Percentiles rank a stretch among this genome's conserved stretches.
phyloP scores from a whole-genome alignment of 805 yeast species.

The Cyberlindnera mycetangii region DNA sequence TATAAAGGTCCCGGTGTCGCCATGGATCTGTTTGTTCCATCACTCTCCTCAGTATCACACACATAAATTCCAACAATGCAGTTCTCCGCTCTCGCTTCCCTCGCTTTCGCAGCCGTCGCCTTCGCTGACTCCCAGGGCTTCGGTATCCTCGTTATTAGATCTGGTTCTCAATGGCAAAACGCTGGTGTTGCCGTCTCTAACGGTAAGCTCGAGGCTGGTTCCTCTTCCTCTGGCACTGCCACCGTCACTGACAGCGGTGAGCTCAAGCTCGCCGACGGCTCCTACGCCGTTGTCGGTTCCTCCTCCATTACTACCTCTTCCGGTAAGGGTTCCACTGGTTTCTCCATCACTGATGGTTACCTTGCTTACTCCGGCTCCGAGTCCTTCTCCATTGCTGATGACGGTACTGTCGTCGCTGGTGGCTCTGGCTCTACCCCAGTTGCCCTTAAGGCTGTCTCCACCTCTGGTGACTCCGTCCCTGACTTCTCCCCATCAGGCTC shows the following conservation, averaged over 20 bases:
- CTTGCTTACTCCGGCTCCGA: slow-evolving; percentile 33
- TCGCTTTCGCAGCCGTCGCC: slow-evolving; percentile 28
- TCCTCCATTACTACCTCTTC: slow-evolving; percentile 25
- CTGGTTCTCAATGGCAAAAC: slow-evolving; percentile 34
- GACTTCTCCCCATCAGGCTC: slow-evolving; percentile 25
- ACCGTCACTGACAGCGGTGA: slow-evolving; percentile 31
- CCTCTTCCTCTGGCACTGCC: slow-evolving; percentile 6
- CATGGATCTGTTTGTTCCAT: neutral
- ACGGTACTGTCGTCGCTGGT: slow-evolving; percentile 8
- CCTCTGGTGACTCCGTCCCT: slow-evolving; percentile 23
- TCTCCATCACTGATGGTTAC: slow-evolving; percentile 35
- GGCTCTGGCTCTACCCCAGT: slow-evolving; percentile 11
- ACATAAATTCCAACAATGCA: slow-evolving; percentile 24
- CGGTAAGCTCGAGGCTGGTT: slow-evolving; percentile 17
- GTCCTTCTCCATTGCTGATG: slow-evolving; percentile 37
- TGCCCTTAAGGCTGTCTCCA: slow-evolving; percentile 17
- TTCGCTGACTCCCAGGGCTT: slow-evolving; percentile 37
- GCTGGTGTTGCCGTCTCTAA: slow-evolving; percentile 19
- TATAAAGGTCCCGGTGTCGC: neutral
- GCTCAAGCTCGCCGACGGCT: slow-evolving; percentile 29
- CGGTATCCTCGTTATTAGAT: slow-evolving; percentile 32
- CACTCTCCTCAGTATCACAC: too few species aligned
- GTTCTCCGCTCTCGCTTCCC: slow-evolving; percentile 22
- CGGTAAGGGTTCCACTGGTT: slow-evolving; percentile 35
- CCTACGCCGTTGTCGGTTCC: slow-evolving; percentile 28